Evolutionary conservation across 306 rosid genomes (phyloP).

Genomic region (Medicago lupulina): DNA sequence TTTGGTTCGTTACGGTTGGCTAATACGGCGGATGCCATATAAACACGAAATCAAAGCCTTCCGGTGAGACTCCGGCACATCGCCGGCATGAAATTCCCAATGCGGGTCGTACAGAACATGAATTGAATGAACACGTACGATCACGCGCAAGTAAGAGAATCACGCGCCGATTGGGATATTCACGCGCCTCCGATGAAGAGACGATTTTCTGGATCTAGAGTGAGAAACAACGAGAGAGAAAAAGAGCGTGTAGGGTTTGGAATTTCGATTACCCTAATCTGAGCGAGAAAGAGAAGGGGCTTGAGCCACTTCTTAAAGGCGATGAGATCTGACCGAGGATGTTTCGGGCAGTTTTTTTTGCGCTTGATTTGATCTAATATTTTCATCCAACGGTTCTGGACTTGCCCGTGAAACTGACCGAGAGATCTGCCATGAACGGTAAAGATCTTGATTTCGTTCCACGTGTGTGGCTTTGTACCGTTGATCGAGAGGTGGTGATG

Average conservation of each 20-base stretch:
- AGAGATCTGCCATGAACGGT: conserved; percentile 64
- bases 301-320: conserved; percentile 84
- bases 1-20: conserved; percentile 75
- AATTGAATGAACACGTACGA: conserved; percentile 13
- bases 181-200: not conserved
- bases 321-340: conserved; percentile 76
- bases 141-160: conserved; percentile 40
- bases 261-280: conserved; percentile 64
- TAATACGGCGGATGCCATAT: conserved; percentile 87
- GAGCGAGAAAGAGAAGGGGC: conserved; percentile 66
- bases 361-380: conserved; percentile 33
- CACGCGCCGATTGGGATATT: conserved; percentile 45
- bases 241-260: conserved; percentile 54
- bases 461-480: conserved; percentile 49
- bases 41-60: conserved; percentile 34
- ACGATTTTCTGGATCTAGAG: not conserved
- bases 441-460: not conserved
- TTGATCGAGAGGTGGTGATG: conserved; percentile 27
- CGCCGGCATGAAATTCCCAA: conserved; percentile 58
- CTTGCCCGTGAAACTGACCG: conserved; percentile 59
- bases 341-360: conserved; percentile 39
- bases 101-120: conserved; percentile 49
- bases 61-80: conserved; percentile 43
- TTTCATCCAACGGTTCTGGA: conserved; percentile 43
- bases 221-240: not conserved